Evolutionary conservation across 805 yeast genomes (phyloP).

Genomic region (Suhomyces sp.): DNA sequence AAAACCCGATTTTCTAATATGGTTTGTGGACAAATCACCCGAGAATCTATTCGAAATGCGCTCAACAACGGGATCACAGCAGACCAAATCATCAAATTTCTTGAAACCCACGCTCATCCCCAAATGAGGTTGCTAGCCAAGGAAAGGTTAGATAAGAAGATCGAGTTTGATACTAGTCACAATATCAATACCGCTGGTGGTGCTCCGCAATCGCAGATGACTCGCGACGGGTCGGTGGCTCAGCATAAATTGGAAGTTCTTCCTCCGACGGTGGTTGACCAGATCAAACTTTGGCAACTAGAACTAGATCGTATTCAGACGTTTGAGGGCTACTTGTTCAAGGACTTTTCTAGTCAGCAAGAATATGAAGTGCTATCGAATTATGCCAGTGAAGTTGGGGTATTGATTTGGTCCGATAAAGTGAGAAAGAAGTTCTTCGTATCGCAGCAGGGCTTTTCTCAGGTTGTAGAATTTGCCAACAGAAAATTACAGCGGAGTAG

Average conservation of each 20-base stretch:
- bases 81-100: slow-evolving; percentile 85
- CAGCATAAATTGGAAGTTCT: slow-evolving; percentile 58
- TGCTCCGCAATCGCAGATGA: slow-evolving; percentile 30
- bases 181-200: slow-evolving; percentile 46
- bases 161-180: slow-evolving; percentile 57
- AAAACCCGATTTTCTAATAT: slow-evolving; percentile 83
- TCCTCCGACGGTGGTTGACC: slow-evolving; percentile 97
- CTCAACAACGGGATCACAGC: slow-evolving; percentile 87
- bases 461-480: slow-evolving; percentile 87
- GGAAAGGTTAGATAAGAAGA: slow-evolving; percentile 60
- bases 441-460: slow-evolving; percentile 79
- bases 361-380: slow-evolving; percentile 71
- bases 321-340: slow-evolving; percentile 81
- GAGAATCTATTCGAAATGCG: slow-evolving; percentile 88
- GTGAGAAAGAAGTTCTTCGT: slow-evolving; percentile 74
- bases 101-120: slow-evolving; percentile 91
- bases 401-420: slow-evolving; percentile 81
- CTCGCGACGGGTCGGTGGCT: slow-evolving; percentile 29
- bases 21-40: slow-evolving; percentile 89
- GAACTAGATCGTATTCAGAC: slow-evolving; percentile 90
- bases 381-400: slow-evolving; percentile 91
- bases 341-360: slow-evolving; percentile 73
- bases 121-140: slow-evolving; percentile 79
- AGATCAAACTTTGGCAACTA: slow-evolving; percentile 91
- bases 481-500: slow-evolving; percentile 37